Conservation (phyloP, 441 rosid species). For the Jatropha multifida region DNA sequence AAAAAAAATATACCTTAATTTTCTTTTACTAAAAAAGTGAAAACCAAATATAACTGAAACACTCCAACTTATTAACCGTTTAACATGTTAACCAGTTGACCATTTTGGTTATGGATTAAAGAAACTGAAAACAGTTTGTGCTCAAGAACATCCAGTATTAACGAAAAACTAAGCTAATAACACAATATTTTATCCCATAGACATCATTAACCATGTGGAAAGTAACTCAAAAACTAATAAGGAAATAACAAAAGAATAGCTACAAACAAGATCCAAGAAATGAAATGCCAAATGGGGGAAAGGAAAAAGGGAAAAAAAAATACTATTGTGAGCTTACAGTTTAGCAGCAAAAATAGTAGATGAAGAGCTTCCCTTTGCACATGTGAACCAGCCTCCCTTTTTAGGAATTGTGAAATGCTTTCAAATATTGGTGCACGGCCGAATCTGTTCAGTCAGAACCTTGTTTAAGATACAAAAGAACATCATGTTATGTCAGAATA, state of each 20-base stretch:
- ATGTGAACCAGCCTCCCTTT: conserved; percentile 50
- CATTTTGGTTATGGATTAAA: background rate
- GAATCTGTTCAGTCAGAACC: conserved; percentile 47
- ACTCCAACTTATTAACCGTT: too few species aligned
- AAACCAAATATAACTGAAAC: too few species aligned
- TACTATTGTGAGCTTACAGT: conserved; percentile 50
- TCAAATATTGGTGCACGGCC: conserved; percentile 45
- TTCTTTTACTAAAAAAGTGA: too few species aligned
- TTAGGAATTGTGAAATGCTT: conserved; percentile 55
- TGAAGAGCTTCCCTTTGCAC: conserved; percentile 71
- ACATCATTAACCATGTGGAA: background rate
- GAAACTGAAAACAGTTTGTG: background rate
- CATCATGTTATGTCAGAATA: conserved; percentile 3
- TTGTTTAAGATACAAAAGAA: conserved; percentile 10
- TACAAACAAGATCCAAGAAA: background rate
- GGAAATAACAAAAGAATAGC: background rate
- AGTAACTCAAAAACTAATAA: background rate
- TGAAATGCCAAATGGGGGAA: background rate
- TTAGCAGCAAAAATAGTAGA: conserved; percentile 62
- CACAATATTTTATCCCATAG: conserved; percentile 8
- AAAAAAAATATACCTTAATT: too few species aligned
- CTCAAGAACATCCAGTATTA: background rate
- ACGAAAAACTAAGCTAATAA: conserved; percentile 1
- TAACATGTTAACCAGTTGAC: background rate
- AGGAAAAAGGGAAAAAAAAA: conserved; percentile 11